Evolutionary conservation across 257 asterid species (phyloP).

Genomic region (Ligustrum vulgare): DNA sequence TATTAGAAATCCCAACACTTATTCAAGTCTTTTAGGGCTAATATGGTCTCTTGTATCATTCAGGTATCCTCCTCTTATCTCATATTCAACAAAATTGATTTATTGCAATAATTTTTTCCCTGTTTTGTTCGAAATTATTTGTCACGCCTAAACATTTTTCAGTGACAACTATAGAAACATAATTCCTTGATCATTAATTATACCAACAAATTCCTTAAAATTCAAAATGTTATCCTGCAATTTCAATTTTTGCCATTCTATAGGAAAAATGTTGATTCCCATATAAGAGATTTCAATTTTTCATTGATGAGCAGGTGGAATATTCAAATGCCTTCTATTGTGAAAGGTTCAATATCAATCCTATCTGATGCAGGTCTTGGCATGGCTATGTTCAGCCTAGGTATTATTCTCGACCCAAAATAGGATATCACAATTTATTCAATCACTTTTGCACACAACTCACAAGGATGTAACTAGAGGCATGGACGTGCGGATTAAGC

Average conservation of each 20-base stretch:
- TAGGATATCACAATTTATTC: neutral
- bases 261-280: neutral
- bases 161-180: too few relatives aligned
- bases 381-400: conserved; percentile 97
- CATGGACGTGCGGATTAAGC: too few relatives aligned
- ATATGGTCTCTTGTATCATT: conserved; percentile 85
- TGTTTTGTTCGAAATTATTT: neutral
- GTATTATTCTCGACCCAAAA: conserved; percentile 25
- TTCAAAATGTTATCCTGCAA: neutral
- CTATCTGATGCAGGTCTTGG: conserved; percentile 97
- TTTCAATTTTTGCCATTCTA: neutral
- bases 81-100: neutral
- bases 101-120: neutral
- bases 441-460: neutral
- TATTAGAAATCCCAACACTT: conserved; percentile 92
- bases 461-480: neutral
- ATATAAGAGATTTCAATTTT: neutral
- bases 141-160: neutral
- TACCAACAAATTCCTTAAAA: too few relatives aligned
- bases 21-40: conserved; percentile 79
- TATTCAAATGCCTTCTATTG: conserved; percentile 82
- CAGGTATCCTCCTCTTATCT: conserved; percentile 43
- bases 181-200: too few relatives aligned
- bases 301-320: conserved; percentile 16
- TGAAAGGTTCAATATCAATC: conserved; percentile 82